Conservation (phyloP, 2,329 filamentous ascomycete species). For the Xylaria sp. region DNA sequence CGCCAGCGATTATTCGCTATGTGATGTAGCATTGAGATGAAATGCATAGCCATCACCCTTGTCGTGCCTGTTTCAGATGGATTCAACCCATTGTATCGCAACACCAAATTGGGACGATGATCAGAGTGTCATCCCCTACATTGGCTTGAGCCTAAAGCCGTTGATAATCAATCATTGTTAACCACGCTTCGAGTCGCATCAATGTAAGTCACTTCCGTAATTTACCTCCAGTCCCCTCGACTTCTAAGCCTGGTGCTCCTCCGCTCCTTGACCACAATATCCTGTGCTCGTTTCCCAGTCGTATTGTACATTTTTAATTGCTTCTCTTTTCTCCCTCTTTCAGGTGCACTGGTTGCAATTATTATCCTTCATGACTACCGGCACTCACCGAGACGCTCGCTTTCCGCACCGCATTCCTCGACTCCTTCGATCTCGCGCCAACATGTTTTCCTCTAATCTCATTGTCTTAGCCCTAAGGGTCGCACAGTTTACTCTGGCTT, state of each 20-base stretch:
- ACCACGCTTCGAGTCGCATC: constrained; percentile 40
- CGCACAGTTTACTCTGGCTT: constrained; percentile 57
- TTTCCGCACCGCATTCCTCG: constrained; percentile 44
- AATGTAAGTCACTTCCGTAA: constrained; percentile 30
- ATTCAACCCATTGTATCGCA: constrained; percentile 48
- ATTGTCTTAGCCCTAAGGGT: constrained; percentile 57
- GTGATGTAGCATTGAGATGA: constrained; percentile 10
- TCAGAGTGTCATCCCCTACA: constrained; percentile 35
- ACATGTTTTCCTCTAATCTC: constrained; percentile 52
- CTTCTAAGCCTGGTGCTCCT: constrained; percentile 41
- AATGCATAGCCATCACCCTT: constrained; percentile 44
- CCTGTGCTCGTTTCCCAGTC: constrained; percentile 34
- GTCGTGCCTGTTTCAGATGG: constrained; percentile 51
- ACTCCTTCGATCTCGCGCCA: constrained; percentile 40
- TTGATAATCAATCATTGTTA: constrained; percentile 38
- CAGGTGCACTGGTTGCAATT: constrained; percentile 36
- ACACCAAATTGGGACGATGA: constrained; percentile 37
- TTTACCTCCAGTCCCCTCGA: constrained; percentile 35
- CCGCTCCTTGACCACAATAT: constrained; percentile 39
- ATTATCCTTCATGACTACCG: constrained; percentile 43
- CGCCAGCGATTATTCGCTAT: constrained; percentile 1
- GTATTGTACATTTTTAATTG: constrained; percentile 1
- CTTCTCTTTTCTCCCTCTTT: neutral
- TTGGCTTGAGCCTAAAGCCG: constrained; percentile 31
- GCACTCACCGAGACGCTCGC: constrained; percentile 42